Evolutionary conservation across 83 land plant species (phyloP).

Genomic region (Larix sibirica): DNA sequence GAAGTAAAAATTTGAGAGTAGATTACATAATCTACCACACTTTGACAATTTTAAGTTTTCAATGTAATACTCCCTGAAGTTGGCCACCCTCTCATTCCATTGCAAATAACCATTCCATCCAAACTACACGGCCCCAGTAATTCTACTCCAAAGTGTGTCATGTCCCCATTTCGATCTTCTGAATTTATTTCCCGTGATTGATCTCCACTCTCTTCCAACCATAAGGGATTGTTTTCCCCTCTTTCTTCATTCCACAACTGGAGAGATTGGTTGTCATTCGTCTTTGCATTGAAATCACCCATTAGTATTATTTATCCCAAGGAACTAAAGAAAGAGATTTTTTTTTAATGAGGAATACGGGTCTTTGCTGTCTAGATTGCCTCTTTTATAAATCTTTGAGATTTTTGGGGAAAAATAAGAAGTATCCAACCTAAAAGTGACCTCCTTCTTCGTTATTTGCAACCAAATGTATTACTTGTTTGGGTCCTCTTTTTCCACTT

Average conservation of each 20-base stretch:
- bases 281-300: background rate
- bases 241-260: background rate
- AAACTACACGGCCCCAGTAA: background rate
- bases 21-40: background rate
- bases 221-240: background rate
- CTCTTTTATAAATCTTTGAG: no score
- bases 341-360: background rate
- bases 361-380: background rate
- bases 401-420: no score
- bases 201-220: background rate
- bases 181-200: background rate
- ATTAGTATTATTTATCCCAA: background rate
- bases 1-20: background rate
- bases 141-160: background rate
- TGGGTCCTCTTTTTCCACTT: no score
- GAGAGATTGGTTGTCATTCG: background rate
- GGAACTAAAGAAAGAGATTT: background rate
- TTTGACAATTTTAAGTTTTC: background rate
- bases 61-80: background rate
- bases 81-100: background rate
- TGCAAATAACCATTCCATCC: background rate
- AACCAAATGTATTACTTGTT: no score
- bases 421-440: no score
- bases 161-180: background rate
- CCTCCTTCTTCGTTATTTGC: no score